phyloP scores from a whole-genome alignment of 2,329 filamentous ascomycete genomes.

The Cordyceps cicadae region DNA sequence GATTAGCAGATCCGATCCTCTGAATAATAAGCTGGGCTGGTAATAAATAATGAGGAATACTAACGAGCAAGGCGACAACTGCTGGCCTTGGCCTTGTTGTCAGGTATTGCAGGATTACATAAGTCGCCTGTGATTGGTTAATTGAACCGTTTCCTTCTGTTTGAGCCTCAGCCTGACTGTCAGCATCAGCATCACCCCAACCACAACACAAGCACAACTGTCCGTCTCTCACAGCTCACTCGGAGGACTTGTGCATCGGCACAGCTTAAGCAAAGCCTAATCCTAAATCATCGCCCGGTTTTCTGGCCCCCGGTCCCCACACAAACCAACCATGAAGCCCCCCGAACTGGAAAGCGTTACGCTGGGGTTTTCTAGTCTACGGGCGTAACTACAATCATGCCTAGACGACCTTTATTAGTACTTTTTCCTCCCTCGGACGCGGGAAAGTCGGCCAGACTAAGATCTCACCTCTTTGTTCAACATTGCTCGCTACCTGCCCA shows the following conservation, averaged over 20 bases:
- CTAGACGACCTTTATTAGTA: not conserved
- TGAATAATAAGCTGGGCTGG: not conserved
- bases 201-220: not conserved
- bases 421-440: not conserved
- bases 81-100: not conserved
- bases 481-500: not conserved
- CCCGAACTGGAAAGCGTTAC: constrained; percentile 8
- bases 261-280: not conserved
- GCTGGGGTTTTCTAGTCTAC: not conserved
- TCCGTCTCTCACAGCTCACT: not conserved
- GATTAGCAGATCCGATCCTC: not conserved
- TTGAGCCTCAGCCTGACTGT: not conserved
- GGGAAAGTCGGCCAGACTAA: constrained; percentile 7
- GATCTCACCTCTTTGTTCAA: not conserved
- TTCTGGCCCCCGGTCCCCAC: not conserved
- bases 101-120: not conserved
- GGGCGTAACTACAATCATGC: not conserved
- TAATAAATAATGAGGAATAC: too few relatives aligned
- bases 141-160: not conserved
- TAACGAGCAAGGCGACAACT: not conserved
- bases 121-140: not conserved
- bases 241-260: not conserved
- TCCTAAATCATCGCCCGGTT: not conserved
- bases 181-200: not conserved
- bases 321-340: not conserved